Base-by-base conservation (phyloP, 805 yeast species). In the Yamadazyma sp. region DNA sequence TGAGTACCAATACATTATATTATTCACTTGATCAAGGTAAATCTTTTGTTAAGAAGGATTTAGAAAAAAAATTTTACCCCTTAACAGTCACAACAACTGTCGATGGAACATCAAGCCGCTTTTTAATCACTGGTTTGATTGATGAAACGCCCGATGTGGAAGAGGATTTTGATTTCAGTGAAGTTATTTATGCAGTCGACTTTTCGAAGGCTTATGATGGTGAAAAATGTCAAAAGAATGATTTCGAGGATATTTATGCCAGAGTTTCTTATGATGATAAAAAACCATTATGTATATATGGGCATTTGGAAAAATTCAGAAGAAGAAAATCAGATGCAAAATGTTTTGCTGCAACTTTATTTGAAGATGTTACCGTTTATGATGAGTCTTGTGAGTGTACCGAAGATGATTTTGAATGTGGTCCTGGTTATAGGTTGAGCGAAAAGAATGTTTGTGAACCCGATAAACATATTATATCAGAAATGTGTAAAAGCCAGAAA, bases 21-120 rank as follows among this genome's bases (percentile, higher is more conserved):
- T 86, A 69, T 48, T 80, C 94, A 0, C 52, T 80, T 10, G 89
- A 86, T 53, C 87, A 83, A 52, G 96, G 96, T 28, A 53, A 64
- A 22, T 56, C 80, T 3, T 86, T 93, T 89, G 40, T 52, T 4
- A 65, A 65, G 24, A 60, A 64, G 21, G 63, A 70, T n/a, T 52
- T 86, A 4, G 79, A 73, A 7, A 34, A 44, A 7, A 41, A 65
- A 1, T 48, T 78, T 10, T 45, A 49, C 23, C 78, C 82, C 0
- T 37, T 56, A 3, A 49, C 58, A 4, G 37, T 81, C 6, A 53
- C 76, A 1, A 77, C 88, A 0, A 74, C 86, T 0, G 69, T 76
- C 11, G 95, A 86, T 58, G 86, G 91, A 1, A 73, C 88, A 0
- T 78, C 87, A 3, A 57, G 68, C 22, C 73, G 70, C 35, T 77